These are phyloP conservation scores for Suhomyces pyralidae DNA, from an alignment of 805 yeast genomes.

Conservation along the genomic window DNA sequence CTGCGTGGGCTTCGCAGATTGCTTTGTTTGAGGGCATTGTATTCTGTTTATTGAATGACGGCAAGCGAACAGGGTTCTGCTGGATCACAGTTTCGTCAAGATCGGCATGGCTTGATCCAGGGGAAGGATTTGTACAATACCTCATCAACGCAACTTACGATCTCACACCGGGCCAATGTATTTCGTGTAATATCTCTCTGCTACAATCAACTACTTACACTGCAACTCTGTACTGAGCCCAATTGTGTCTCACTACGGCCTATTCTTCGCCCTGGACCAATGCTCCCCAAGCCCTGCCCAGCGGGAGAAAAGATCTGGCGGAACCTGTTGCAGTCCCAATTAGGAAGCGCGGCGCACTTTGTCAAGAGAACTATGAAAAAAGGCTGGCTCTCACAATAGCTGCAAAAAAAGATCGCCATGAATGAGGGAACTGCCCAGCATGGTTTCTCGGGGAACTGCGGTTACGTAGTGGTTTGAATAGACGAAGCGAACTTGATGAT, in stretches of 20 bases:
- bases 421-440: background rate
- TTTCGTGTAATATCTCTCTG: background rate
- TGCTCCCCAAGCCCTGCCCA: background rate
- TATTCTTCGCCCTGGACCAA: background rate
- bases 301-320: background rate
- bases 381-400: slow-evolving; percentile 1
- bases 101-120: background rate
- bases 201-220: background rate
- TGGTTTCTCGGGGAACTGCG: background rate
- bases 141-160: background rate
- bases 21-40: background rate
- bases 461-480: background rate
- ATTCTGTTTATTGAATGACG: background rate
- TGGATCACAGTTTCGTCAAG: background rate
- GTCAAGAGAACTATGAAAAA: background rate
- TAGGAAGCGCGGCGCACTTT: background rate
- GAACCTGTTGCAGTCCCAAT: background rate
- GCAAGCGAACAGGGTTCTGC: background rate
- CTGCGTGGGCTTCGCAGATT: background rate
- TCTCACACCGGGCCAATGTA: background rate
- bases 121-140: background rate
- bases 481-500: background rate
- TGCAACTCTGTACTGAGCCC: background rate
- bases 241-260: background rate
- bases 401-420: background rate